A percentile compares a stretch with the other conserved stretches of the same genome.
Evolutionary conservation across 495 filamentous ascomycete species (phyloP).

Genomic region (Zalerion maritima): DNA sequence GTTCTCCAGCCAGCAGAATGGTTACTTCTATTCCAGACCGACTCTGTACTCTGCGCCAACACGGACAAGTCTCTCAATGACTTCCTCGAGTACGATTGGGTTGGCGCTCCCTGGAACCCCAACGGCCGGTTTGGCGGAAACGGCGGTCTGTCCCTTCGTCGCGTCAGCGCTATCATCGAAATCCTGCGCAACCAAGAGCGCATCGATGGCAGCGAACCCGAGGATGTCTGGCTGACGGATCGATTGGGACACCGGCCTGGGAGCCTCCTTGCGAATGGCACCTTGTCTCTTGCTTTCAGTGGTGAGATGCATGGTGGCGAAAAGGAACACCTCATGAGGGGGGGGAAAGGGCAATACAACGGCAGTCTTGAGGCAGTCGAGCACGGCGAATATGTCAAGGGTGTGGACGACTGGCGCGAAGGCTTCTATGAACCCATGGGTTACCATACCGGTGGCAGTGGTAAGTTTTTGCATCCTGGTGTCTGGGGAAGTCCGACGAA

Average conservation of each 20-base stretch:
- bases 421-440: constrained; percentile 38
- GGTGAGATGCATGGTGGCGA: constrained; percentile 26
- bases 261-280: constrained; percentile 29
- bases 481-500: constrained; percentile 27
- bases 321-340: constrained; percentile 6
- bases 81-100: constrained; percentile 36
- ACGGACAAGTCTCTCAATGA: constrained; percentile 27
- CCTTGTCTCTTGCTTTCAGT: constrained; percentile 23
- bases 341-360: constrained; percentile 4
- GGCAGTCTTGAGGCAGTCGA: constrained; percentile 10
- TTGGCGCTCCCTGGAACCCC: constrained; percentile 35
- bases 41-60: constrained; percentile 36
- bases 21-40: constrained; percentile 34
- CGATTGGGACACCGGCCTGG: constrained; percentile 26
- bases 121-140: constrained; percentile 29
- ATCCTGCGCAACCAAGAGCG: constrained; percentile 28
- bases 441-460: constrained; percentile 34
- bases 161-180: constrained; percentile 32
- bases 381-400: constrained; percentile 17
- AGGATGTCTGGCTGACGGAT: constrained; percentile 36
- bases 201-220: constrained; percentile 20
- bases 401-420: constrained; percentile 27
- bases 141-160: constrained; percentile 30
- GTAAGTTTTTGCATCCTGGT: constrained; percentile 16
- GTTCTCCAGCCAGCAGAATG: constrained; percentile 29